Evolutionary conservation across 1,284 basidiomycete species (phyloP), one percentile per base, ranked within the genome.

Genomic region (Boletus mariae): DNA sequence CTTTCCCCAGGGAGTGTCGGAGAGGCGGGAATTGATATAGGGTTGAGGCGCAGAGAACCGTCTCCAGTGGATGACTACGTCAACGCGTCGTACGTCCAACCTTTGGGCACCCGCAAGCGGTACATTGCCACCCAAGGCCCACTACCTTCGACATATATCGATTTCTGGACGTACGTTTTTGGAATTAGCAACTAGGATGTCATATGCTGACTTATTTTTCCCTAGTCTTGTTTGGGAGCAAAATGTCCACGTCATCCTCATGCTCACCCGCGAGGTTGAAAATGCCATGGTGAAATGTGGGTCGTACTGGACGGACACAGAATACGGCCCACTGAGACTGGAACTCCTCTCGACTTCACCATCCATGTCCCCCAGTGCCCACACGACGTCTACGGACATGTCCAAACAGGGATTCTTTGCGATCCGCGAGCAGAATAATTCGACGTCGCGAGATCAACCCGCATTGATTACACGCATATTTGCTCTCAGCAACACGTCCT

Each of bases 81-180:
- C 71, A 97, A 98, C 65, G 94, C 94, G 2, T 94, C 91, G 34
- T 91, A 87, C 61, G 85, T 95, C 20, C 92, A 94, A 69, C 92
- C 92, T 2, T 73, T 90, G 46, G 87, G 89, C 2, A 94, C 92
- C 1, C 77, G 72, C 28, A 81, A 84, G 66, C 80, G 85, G 37
- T 98, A 96, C 67, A 98, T 99, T 58, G 96, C 95, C 1, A 98
- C 96, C 1, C 96, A 99, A 70, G 96, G 96, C 1, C 96, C 96
- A 2, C 73, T 99, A 29, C 89, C 91, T 7, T 83, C 89, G 23
- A 98, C 96, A 0, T 97, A 88, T 68, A 76, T 78, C 8, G 94
- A 98, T 65, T 99, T 99, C 64, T 99, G 96, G 96, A 91, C 87
- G 96, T 93, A 66, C 75, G 90, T 83, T 15, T 12, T 47, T 37